Percentiles rank a stretch among this genome's conserved stretches.
These are phyloP conservation scores for Boechera stricta DNA, from an alignment of 345 rosid species.

Conservation along the genomic window DNA sequence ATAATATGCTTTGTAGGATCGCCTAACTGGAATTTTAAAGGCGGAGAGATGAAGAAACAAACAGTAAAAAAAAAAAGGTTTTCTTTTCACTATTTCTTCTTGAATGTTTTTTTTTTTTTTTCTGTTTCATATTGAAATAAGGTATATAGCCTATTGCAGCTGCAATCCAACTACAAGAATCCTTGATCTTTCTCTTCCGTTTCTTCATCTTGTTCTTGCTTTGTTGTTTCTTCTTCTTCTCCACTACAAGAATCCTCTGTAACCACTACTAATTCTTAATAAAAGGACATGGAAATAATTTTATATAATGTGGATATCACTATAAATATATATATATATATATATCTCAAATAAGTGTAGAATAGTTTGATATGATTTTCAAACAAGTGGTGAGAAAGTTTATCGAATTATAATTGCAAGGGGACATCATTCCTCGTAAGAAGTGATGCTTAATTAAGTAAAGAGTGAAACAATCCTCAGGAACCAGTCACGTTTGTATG, in stretches of 20 bases:
- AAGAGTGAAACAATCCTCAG: not conserved
- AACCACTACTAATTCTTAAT: too few species aligned
- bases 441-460: too few species aligned
- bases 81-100: not conserved
- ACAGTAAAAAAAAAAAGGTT: constrained; percentile 13
- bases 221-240: not conserved
- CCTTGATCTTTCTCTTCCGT: constrained; percentile 2
- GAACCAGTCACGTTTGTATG: not conserved
- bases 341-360: too few species aligned
- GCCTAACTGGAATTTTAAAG: constrained; percentile 30
- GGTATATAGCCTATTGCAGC: constrained; percentile 6
- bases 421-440: too few species aligned
- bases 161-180: not conserved
- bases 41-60: constrained; percentile 21
- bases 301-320: too few species aligned
- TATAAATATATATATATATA: too few species aligned
- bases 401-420: too few species aligned
- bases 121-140: not conserved
- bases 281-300: too few species aligned
- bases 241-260: not conserved
- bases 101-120: not conserved
- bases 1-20: constrained; percentile 41
- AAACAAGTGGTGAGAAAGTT: too few species aligned
- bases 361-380: too few species aligned
- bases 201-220: not conserved